Conservation (phyloP, 345 rosid genomes). For the Boechera stricta region DNA sequence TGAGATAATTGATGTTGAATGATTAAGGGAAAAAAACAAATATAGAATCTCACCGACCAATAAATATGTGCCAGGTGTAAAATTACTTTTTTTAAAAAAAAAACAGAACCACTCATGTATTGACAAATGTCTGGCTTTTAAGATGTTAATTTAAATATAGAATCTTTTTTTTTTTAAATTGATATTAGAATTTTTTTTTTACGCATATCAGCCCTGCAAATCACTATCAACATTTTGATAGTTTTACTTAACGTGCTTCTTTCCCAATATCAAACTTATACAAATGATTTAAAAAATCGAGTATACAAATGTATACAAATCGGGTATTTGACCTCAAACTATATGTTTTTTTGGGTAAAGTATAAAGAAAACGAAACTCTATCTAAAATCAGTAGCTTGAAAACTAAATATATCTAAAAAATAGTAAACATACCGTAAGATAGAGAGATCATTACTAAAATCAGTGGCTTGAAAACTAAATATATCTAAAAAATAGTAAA, state of each 20-base stretch:
- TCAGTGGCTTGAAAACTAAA: not conserved
- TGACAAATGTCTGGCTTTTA: too few species aligned
- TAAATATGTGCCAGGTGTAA: too few species aligned
- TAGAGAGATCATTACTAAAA: not conserved
- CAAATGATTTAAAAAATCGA: not conserved
- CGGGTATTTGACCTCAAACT: not conserved
- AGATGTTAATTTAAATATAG: not conserved
- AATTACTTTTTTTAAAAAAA: too few species aligned
- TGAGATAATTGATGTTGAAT: too few species aligned
- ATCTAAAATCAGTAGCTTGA: not conserved
- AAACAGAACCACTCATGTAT: too few species aligned
- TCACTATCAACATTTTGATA: constrained; percentile 22
- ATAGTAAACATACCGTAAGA: not conserved
- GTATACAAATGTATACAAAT: not conserved
- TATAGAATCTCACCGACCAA: too few species aligned
- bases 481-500: not conserved
- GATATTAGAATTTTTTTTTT: not conserved
- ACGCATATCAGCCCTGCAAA: constrained; percentile 1
- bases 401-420: not conserved
- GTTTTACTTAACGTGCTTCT: constrained; percentile 32
- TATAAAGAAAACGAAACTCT: not conserved
- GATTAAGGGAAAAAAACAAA: too few species aligned
- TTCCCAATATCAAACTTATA: not conserved
- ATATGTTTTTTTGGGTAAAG: not conserved
- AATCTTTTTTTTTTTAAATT: not conserved